phyloP scores from a whole-genome alignment of 345 rosid genomes.

The Rubroshorea leprosula region DNA sequence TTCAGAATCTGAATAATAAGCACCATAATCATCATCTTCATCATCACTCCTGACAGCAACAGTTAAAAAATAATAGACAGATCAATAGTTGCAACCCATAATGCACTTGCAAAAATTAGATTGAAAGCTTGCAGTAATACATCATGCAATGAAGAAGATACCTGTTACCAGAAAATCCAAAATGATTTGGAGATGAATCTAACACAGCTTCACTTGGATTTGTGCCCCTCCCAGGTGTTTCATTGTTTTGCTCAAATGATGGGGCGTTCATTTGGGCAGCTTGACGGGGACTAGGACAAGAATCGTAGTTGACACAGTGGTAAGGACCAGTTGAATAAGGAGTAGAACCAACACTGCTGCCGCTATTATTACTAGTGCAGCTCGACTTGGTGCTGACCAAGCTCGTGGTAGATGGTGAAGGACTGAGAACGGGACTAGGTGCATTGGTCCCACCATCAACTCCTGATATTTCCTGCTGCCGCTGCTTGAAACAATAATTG shows the following conservation, averaged over 20 bases:
- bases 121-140: background rate
- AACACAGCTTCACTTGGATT: constrained; percentile 30
- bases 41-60: constrained; percentile 70
- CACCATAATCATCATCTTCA: constrained; percentile 65
- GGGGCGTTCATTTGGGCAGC: constrained; percentile 45
- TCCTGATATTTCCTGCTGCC: constrained; percentile 49
- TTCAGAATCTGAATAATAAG: constrained; percentile 49
- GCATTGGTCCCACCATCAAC: constrained; percentile 45
- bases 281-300: constrained; percentile 30
- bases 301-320: constrained; percentile 44
- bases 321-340: constrained; percentile 56
- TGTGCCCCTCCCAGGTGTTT: constrained; percentile 29
- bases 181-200: constrained; percentile 44
- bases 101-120: constrained; percentile 3
- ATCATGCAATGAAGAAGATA: constrained; percentile 16
- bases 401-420: constrained; percentile 72
- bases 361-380: constrained; percentile 62
- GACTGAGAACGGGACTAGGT: constrained; percentile 50
- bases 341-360: constrained; percentile 55
- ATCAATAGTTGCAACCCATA: background rate
- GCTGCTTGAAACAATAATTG: constrained; percentile 81
- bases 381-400: constrained; percentile 61
- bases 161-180: constrained; percentile 58
- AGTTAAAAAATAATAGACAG: constrained; percentile 8
- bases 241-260: constrained; percentile 33